Evolutionary conservation across 352 stramenopile genomes (phyloP).

Genomic region (Elongisporangium anandrum): DNA sequence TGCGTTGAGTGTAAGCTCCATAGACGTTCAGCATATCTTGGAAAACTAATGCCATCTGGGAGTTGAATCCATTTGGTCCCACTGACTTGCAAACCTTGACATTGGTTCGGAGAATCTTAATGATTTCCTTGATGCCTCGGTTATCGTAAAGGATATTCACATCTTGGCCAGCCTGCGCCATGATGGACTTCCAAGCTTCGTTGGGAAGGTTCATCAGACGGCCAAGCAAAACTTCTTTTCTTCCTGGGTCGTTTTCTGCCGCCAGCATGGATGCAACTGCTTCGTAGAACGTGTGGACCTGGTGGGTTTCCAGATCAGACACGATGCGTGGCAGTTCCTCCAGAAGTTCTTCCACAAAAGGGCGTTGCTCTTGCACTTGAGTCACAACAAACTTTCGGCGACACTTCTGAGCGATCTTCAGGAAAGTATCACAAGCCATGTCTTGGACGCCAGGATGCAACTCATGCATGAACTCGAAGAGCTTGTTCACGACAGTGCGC

Average conservation of each 20-base stretch:
- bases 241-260: conserved; percentile 62
- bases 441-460: conserved; percentile 99
- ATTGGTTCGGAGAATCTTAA: conserved; percentile 99
- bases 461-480: conserved; percentile 99
- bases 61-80: conserved; percentile 94
- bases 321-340: conserved; percentile 94
- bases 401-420: conserved; percentile 99
- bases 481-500: conserved; percentile 99
- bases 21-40: conserved; percentile 99
- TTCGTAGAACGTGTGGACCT: conserved; percentile 99
- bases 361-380: conserved; percentile 89
- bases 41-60: conserved; percentile 97
- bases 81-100: conserved; percentile 95
- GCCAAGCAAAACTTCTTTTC: conserved; percentile 89
- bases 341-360: conserved; percentile 97
- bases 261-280: conserved; percentile 91
- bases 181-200: conserved; percentile 86
- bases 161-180: conserved; percentile 69
- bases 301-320: conserved; percentile 97
- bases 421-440: conserved; percentile 99
- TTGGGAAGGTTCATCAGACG: conserved; percentile 97
- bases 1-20: conserved; percentile 97
- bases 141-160: conserved; percentile 78
- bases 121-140: conserved; percentile 88
- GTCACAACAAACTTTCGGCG: conserved; percentile 97